Conservation (phyloP, 2,329 filamentous ascomycete genomes). For the Sporothrix brasiliensis region DNA sequence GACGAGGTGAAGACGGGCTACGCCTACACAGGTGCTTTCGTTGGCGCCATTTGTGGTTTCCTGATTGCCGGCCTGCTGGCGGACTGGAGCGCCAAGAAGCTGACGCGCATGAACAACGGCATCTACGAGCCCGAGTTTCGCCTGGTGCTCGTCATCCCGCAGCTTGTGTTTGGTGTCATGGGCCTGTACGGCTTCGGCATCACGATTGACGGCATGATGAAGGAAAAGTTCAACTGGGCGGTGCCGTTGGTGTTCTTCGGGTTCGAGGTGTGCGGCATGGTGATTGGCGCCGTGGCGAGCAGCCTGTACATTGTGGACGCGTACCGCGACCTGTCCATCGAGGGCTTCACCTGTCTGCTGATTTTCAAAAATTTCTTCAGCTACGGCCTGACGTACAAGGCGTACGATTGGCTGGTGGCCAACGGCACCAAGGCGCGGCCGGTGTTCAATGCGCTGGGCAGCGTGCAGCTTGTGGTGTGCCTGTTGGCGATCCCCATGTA, state of each 20-base stretch:
- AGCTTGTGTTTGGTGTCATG: constrained; percentile 74
- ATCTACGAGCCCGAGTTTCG: constrained; percentile 92
- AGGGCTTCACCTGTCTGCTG: constrained; percentile 85
- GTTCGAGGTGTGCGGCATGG: constrained; percentile 85
- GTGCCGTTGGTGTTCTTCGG: constrained; percentile 81
- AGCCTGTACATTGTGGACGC: constrained; percentile 91
- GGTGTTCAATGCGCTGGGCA: constrained; percentile 70
- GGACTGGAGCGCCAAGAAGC: constrained; percentile 69
- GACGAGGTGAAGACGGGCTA: constrained; percentile 80
- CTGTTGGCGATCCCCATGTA: constrained; percentile 74
- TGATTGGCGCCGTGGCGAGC: constrained; percentile 82
- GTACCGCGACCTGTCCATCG: constrained; percentile 81
- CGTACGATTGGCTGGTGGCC: constrained; percentile 77
- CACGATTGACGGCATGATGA: constrained; percentile 63
- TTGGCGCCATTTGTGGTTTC: constrained; percentile 80
- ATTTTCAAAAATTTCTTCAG: constrained; percentile 96
- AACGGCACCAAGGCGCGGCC: constrained; percentile 60
- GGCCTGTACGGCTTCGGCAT: constrained; percentile 85
- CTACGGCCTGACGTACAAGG: constrained; percentile 80
- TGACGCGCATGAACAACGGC: constrained; percentile 76
- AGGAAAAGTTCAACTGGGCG: constrained; percentile 66
- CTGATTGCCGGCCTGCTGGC: constrained; percentile 71
- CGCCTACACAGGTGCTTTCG: constrained; percentile 80
- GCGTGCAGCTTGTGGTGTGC: constrained; percentile 78
- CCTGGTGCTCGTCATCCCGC: constrained; percentile 78